These are phyloP conservation scores for Cytospora schulzeri DNA, from an alignment of 2,329 filamentous ascomycete genomes.

Conservation along the genomic window DNA sequence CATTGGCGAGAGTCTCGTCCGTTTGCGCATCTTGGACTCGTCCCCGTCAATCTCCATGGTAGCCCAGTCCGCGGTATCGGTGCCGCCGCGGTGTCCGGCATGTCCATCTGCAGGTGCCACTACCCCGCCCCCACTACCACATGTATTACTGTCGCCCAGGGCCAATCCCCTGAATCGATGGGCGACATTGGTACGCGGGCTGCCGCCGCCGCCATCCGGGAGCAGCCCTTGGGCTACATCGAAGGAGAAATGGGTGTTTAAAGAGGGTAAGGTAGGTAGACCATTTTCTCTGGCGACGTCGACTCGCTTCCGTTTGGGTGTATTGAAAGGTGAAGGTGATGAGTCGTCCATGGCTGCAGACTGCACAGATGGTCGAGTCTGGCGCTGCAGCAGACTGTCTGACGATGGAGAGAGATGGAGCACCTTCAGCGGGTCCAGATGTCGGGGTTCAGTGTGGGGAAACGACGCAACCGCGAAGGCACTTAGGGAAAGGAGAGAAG, in stretches of 20 bases:
- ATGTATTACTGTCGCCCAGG: constrained; percentile 36
- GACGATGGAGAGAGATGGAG: background rate
- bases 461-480: background rate
- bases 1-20: constrained; percentile 16
- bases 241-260: constrained; percentile 47
- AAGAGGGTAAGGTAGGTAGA: background rate
- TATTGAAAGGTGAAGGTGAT: constrained; percentile 30
- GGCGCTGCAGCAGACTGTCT: background rate
- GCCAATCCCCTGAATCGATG: constrained; percentile 55
- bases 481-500: background rate
- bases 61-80: constrained; percentile 6
- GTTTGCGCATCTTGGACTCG: constrained; percentile 30
- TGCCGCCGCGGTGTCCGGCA: constrained; percentile 7
- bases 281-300: constrained; percentile 29
- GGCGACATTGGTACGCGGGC: constrained; percentile 55
- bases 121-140: constrained; percentile 49
- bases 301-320: constrained; percentile 36
- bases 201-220: constrained; percentile 51
- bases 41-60: constrained; percentile 20
- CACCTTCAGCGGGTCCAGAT: background rate
- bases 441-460: constrained; percentile 9
- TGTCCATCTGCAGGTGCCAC: constrained; percentile 26
- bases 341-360: constrained; percentile 20
- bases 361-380: background rate
- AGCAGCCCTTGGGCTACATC: constrained; percentile 38